A percentile compares a stretch with the other conserved stretches of the same genome.
Conservation (phyloP, 2,329 filamentous ascomycete species). For the Fusarium verrucosum region DNA sequence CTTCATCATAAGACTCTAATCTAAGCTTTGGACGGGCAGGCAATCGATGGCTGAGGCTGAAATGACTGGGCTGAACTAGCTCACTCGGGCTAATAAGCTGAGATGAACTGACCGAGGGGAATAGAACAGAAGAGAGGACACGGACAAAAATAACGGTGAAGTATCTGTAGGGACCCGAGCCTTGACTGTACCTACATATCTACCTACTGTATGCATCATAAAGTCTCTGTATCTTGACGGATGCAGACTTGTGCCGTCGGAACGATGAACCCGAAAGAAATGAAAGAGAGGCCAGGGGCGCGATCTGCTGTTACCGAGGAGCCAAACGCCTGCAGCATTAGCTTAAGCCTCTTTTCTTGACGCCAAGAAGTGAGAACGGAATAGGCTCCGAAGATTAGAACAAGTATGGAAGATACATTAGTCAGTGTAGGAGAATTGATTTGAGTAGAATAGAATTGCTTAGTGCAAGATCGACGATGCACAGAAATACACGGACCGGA, state of each 20-base stretch:
- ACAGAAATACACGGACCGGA: constrained; percentile 20
- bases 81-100: neutral
- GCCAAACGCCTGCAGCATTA: constrained; percentile 3
- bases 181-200: constrained; percentile 2
- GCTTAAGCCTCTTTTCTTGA: constrained; percentile 18
- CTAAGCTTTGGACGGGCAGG: neutral
- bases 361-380: constrained; percentile 22
- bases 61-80: neutral
- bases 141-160: neutral
- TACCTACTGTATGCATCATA: neutral
- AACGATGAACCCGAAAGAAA: constrained; percentile 33
- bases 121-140: neutral
- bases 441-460: neutral
- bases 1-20: neutral
- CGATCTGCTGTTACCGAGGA: constrained; percentile 1
- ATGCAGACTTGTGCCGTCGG: constrained; percentile 7
- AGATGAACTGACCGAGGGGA: neutral
- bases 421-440: too few species aligned
- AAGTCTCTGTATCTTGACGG: neutral
- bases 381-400: constrained; percentile 21
- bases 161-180: constrained; percentile 22
- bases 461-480: constrained; percentile 19
- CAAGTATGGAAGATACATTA: constrained; percentile 3
- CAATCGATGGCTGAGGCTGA: neutral
- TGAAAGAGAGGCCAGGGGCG: neutral